Conservation (phyloP, 2,329 filamentous ascomycete species). For the Verticillium alfalfae region DNA sequence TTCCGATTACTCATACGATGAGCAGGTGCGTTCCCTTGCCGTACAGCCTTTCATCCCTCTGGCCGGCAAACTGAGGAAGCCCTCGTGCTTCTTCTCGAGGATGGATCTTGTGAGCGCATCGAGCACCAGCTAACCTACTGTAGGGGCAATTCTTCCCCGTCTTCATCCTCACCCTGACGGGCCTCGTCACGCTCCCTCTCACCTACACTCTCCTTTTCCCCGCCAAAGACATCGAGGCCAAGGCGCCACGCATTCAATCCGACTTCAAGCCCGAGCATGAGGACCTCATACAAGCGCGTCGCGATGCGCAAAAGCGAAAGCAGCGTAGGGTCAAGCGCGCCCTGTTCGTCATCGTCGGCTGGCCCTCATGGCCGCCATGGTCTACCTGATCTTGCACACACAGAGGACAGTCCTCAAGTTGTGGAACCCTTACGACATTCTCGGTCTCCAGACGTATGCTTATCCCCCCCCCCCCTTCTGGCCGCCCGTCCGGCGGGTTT, state of each 20-base stretch:
- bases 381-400: conserved; percentile 82
- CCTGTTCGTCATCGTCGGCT: conserved; percentile 69
- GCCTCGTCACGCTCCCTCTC: conserved; percentile 81
- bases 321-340: conserved; percentile 84
- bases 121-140: not conserved
- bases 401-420: conserved; percentile 67
- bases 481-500: not conserved
- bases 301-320: conserved; percentile 81
- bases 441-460: conserved; percentile 72
- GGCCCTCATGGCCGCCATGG: conserved; percentile 82
- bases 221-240: conserved; percentile 69
- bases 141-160: conserved; percentile 98
- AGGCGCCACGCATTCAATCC: conserved; percentile 76
- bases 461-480: not conserved
- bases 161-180: conserved; percentile 89
- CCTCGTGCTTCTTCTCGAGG: not conserved
- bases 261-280: conserved; percentile 78
- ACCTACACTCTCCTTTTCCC: conserved; percentile 84
- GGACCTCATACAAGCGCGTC: conserved; percentile 76
- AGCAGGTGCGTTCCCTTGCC: conserved; percentile 54
- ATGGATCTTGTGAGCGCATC: not conserved
- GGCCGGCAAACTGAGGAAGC: not conserved
- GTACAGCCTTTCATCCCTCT: not conserved
- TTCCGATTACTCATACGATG: conserved; percentile 97
- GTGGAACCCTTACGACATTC: conserved; percentile 96